These are phyloP conservation scores for Boletus eberwhitei DNA, from an alignment of 768 basidiomycete genomes.

Conservation along the genomic window DNA sequence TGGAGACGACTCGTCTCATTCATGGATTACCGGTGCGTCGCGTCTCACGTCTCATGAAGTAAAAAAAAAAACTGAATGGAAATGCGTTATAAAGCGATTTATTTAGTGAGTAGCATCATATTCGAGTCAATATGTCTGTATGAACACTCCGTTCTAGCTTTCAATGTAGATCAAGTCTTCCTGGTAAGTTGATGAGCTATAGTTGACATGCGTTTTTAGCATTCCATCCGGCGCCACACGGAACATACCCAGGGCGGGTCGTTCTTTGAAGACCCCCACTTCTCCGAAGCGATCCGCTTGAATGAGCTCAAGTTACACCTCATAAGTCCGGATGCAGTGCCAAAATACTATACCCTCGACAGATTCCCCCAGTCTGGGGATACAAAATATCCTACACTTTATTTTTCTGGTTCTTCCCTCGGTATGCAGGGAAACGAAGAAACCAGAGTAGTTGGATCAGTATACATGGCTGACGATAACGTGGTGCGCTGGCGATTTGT, in stretches of 20 bases:
- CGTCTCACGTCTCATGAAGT: conserved; percentile 20
- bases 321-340: conserved; percentile 31
- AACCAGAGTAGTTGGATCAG: conserved; percentile 47
- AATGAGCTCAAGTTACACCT: conserved; percentile 55
- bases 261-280: conserved; percentile 51
- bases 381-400: conserved; percentile 40
- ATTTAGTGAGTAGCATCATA: conserved; percentile 15
- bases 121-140: background rate
- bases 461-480: conserved; percentile 45
- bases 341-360: conserved; percentile 17
- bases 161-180: conserved; percentile 41
- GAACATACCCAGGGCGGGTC: conserved; percentile 20
- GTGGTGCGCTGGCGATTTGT: conserved; percentile 59
- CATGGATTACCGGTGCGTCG: conserved; percentile 67
- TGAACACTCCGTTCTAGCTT: conserved; percentile 33
- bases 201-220: conserved; percentile 9
- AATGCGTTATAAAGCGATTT: conserved; percentile 18
- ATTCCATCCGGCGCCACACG: conserved; percentile 22
- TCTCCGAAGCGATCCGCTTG: conserved; percentile 64
- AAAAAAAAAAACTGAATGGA: conserved; percentile 30
- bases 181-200: background rate
- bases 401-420: conserved; percentile 45
- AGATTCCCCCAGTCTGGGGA: conserved; percentile 22
- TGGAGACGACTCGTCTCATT: conserved; percentile 75
- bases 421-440: conserved; percentile 39